Conservation (phyloP, 2,329 filamentous ascomycete species). For the Penicillium brasilianum region DNA sequence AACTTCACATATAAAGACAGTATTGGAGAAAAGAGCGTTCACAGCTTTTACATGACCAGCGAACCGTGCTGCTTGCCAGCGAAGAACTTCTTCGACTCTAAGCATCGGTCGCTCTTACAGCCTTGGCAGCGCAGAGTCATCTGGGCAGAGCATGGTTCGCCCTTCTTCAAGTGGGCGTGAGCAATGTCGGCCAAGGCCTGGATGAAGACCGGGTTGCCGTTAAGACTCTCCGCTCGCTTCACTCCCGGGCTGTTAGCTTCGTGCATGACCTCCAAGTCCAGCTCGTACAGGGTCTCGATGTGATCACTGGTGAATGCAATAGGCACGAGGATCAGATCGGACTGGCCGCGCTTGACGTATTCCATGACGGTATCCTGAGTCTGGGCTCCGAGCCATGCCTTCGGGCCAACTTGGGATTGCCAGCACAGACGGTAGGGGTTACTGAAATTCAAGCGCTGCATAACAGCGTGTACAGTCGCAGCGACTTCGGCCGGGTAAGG, state of each 20-base stretch:
- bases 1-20: conserved; percentile 14
- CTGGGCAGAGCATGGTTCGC: conserved; percentile 75
- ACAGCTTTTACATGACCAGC: conserved; percentile 36
- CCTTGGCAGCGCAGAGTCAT: conserved; percentile 92
- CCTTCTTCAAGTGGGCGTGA: conserved; percentile 74
- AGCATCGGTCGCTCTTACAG: conserved; percentile 86
- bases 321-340: conserved; percentile 86
- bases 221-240: conserved; percentile 89
- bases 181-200: conserved; percentile 86
- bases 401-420: conserved; percentile 97
- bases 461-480: conserved; percentile 95
- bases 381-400: conserved; percentile 93
- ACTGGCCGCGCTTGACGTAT: conserved; percentile 89
- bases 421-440: conserved; percentile 94
- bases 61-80: conserved; percentile 46
- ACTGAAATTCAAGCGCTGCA: conserved; percentile 82
- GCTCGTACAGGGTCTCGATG: conserved; percentile 93
- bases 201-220: conserved; percentile 90
- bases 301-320: conserved; percentile 99
- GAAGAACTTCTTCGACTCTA: conserved; percentile 73
- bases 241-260: conserved; percentile 77
- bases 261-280: conserved; percentile 93
- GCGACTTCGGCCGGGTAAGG: conserved; percentile 95
- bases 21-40: neutral
- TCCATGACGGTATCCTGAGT: conserved; percentile 85